A percentile compares a stretch with the other conserved stretches of the same genome.
Evolutionary conservation across 2,329 filamentous ascomycete species (phyloP).

Genomic region (Cordyceps sp.): DNA sequence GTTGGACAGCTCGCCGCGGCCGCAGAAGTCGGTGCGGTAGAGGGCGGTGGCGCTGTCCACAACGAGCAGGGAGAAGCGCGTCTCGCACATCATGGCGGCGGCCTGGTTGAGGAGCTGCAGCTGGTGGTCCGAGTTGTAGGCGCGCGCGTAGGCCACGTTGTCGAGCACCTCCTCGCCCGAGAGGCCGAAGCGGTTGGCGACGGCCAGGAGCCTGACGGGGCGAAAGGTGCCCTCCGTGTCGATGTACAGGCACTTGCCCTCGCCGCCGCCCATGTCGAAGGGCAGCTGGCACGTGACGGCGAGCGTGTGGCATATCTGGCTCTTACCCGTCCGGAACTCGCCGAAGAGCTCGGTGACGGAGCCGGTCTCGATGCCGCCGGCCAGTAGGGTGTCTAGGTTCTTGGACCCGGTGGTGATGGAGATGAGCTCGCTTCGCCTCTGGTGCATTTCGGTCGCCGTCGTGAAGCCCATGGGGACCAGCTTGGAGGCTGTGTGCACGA

Average conservation of each 20-base stretch:
- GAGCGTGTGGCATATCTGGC: conserved; percentile 96
- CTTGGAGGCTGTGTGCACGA: conserved; percentile 55
- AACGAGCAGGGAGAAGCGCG: conserved; percentile 84
- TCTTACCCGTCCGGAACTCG: conserved; percentile 95
- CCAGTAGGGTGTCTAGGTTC: conserved; percentile 85
- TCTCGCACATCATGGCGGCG: conserved; percentile 98
- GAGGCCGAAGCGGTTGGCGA: conserved; percentile 85
- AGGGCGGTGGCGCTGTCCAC: conserved; percentile 93
- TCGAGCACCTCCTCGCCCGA: conserved; percentile 95
- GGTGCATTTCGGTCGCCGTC: conserved; percentile 97
- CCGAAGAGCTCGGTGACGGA: conserved; percentile 97
- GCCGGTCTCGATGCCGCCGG: conserved; percentile 89
- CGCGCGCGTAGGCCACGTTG: conserved; percentile 93
- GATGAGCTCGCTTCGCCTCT: conserved; percentile 87
- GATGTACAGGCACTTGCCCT: conserved; percentile 97
- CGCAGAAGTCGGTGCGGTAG: conserved; percentile 91
- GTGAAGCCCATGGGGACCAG: conserved; percentile 98
- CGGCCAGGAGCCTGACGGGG: conserved; percentile 76
- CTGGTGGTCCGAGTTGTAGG: conserved; percentile 97
- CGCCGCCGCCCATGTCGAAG: conserved; percentile 97
- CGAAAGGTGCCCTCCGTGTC: conserved; percentile 96
- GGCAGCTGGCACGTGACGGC: conserved; percentile 95
- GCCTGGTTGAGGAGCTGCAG: conserved; percentile 89
- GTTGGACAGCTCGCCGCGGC: conserved; percentile 91
- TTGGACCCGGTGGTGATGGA: conserved; percentile 97